These are phyloP conservation scores for Neurospora tetraspora DNA, from an alignment of 495 filamentous ascomycete species.

Conservation along the genomic window DNA sequence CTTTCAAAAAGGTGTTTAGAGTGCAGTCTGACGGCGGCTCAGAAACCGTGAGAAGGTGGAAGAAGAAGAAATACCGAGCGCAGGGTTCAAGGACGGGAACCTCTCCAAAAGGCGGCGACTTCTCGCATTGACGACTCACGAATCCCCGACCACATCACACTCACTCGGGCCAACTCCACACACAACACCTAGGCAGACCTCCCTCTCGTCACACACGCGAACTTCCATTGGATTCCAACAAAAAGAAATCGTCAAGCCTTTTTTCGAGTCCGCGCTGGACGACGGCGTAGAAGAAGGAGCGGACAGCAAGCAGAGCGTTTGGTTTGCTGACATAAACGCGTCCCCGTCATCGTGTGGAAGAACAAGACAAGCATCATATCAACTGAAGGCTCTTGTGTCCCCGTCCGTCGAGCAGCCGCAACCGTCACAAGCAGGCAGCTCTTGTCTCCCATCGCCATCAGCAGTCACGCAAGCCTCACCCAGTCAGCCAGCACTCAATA, in stretches of 20 bases:
- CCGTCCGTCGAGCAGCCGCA: neutral
- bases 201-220: neutral
- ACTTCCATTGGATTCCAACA: neutral
- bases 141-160: neutral
- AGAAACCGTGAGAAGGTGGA: conserved; percentile 1
- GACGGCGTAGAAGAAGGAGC: neutral
- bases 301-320: neutral
- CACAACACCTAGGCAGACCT: neutral
- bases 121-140: neutral
- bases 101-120: neutral
- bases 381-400: neutral
- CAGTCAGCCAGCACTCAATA: neutral
- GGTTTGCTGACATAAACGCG: neutral
- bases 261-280: neutral
- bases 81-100: neutral
- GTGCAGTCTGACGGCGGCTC: conserved; percentile 1
- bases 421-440: neutral
- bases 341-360: neutral
- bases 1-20: conserved; percentile 1
- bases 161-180: neutral
- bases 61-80: neutral
- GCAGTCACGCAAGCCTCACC: neutral
- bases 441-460: neutral
- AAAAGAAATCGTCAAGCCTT: neutral
- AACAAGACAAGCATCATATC: neutral